These are phyloP conservation scores for Spergularia azorica DNA, from an alignment of 179 eudicot species.

Conservation along the genomic window DNA sequence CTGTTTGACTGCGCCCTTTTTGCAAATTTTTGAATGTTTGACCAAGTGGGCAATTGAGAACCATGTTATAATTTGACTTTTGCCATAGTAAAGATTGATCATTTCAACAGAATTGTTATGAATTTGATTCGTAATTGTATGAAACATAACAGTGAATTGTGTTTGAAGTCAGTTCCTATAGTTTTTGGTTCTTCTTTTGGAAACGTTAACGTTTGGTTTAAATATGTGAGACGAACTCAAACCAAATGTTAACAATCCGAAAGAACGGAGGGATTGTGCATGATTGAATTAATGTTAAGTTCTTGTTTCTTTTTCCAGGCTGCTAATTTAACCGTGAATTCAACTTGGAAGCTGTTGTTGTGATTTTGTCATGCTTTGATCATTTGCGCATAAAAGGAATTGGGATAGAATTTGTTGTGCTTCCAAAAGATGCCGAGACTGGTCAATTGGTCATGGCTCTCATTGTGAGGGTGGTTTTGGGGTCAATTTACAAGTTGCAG, in stretches of 20 bases:
- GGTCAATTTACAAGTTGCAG: constrained; percentile 34
- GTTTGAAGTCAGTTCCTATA: neutral
- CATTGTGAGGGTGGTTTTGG: constrained; percentile 52
- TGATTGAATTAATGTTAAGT: neutral
- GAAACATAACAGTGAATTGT: neutral
- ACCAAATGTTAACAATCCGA: too few relatives aligned
- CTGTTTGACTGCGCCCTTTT: neutral
- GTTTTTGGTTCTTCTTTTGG: neutral
- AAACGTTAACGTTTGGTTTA: too few relatives aligned
- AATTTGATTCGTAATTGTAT: neutral
- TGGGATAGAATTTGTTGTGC: neutral
- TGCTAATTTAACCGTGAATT: neutral
- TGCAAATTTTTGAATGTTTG: neutral
- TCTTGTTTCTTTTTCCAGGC: constrained; percentile 13
- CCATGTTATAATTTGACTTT: neutral
- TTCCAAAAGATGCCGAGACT: neutral
- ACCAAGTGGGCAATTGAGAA: constrained; percentile 3
- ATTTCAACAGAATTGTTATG: too few relatives aligned
- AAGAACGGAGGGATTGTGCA: too few relatives aligned
- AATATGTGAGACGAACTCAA: too few relatives aligned
- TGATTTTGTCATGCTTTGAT: neutral
- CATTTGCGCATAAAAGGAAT: constrained; percentile 15
- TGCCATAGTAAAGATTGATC: neutral
- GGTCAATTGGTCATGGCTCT: constrained; percentile 44
- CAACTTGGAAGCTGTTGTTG: neutral